Evolutionary conservation across 495 filamentous ascomycete genomes (phyloP), one percentile per base, ranked within the genome.

Genomic region (Tuber aestivum): DNA sequence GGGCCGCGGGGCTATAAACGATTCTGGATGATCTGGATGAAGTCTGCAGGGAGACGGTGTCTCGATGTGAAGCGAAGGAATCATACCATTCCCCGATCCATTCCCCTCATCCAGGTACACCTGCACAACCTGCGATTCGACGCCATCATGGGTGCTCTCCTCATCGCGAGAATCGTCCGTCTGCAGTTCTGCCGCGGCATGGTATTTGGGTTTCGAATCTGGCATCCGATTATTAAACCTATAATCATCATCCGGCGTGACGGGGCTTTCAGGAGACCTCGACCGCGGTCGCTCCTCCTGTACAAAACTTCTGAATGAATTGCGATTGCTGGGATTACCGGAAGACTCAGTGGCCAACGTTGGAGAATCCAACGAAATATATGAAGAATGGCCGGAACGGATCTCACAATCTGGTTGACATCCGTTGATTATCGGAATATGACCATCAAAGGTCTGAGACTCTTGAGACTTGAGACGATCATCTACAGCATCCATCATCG

Each of bases 311-410:
- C 42, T 70, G 23, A 79, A 79, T n/a, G 78, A 79, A 48, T 72
- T 79, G 10, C 72, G 76, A 70, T 75, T 72, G 70, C 77, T 79
- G n/a, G 37, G 78, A 56, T 79, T 79, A 14, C 77, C 78, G 18
- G 78, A 79, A 10, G 78, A 79, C 35, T 79, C 78, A 44, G 77
- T 79, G 14, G 70, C 72, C 10, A 77, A 70, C 35, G 77, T 79
- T 40, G 78, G 78, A 8, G 78, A 79, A 45, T 72, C 78, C 77
- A 72, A 71, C 37, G 78, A 79, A 44, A 37, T 65, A 40, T 79
- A 79, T 41, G 76, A 79, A 40, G 76, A 79, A 37, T 68, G 72
- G 32, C 78, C 77, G 23, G 78, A 79, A 18, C 56, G 56, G 56
- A 65, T 18, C 56, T 2, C 56, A 3, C 56, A 35, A 35, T 65